Conservation (phyloP, 1,284 basidiomycete genomes). For the Albatrellus sp. region DNA sequence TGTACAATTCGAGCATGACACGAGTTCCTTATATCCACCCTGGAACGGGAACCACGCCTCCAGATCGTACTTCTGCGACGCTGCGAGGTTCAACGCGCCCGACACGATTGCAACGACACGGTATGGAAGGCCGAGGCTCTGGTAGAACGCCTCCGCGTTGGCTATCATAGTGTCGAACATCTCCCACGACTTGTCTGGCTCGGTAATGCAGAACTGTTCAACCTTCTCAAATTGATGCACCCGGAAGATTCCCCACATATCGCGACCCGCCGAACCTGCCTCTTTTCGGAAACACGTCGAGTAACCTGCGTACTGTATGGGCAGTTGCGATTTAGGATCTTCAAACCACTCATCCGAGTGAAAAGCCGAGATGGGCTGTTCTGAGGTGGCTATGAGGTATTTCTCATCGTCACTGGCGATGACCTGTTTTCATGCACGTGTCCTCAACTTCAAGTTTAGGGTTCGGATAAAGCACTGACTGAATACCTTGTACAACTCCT, state of each 20-base stretch:
- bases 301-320: conserved; percentile 76
- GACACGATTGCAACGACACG: conserved; percentile 94
- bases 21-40: conserved; percentile 89
- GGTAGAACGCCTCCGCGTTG: conserved; percentile 90
- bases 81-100: conserved; percentile 92
- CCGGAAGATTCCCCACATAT: conserved; percentile 99
- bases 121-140: conserved; percentile 86
- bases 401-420: conserved; percentile 91
- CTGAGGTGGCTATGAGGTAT: conserved; percentile 97
- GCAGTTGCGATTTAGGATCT: conserved; percentile 80
- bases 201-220: conserved; percentile 93
- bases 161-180: conserved; percentile 88
- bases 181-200: conserved; percentile 89
- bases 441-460: not conserved
- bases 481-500: conserved; percentile 85
- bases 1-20: conserved; percentile 88
- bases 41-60: conserved; percentile 99
- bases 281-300: conserved; percentile 99
- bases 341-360: conserved; percentile 98
- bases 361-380: conserved; percentile 94
- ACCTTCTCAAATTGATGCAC: conserved; percentile 99
- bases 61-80: conserved; percentile 93
- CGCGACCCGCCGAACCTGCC: conserved; percentile 91
- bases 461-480: conserved; percentile 15
- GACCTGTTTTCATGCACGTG: conserved; percentile 36